Percentiles rank a stretch among this genome's conserved stretches.
phyloP scores from a whole-genome alignment of 192 early-diverging fungal genomes.

The Linnemannia elongata region DNA sequence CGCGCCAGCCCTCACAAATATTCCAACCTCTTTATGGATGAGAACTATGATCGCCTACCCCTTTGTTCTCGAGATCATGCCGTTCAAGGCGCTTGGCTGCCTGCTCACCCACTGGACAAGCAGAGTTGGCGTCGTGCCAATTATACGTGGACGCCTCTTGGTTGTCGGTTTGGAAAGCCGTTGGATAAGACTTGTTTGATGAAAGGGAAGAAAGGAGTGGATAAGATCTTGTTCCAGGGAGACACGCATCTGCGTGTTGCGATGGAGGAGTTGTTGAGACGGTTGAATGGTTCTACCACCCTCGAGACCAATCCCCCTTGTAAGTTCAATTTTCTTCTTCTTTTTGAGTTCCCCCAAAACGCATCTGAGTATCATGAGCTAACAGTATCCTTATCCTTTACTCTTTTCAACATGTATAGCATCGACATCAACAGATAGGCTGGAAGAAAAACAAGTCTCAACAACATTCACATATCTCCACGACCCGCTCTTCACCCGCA shows the following conservation, averaged over 20 bases:
- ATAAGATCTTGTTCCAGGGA: slow-evolving; percentile 40
- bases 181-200: slow-evolving; percentile 24
- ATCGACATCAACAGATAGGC: background rate
- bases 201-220: background rate
- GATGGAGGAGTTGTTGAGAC: slow-evolving; percentile 15
- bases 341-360: background rate
- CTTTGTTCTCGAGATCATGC: slow-evolving; percentile 26
- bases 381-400: background rate
- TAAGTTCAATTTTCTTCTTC: background rate
- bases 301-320: slow-evolving; percentile 11
- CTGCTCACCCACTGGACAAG: slow-evolving; percentile 37
- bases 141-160: slow-evolving; percentile 50
- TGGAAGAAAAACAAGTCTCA: slow-evolving; percentile 14
- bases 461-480: slow-evolving; percentile 30
- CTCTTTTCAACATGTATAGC: background rate
- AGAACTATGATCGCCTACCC: slow-evolving; percentile 9
- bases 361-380: background rate
- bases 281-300: slow-evolving; percentile 15
- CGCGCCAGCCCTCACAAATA: background rate
- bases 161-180: slow-evolving; percentile 22
- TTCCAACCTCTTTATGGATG: background rate
- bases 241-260: slow-evolving; percentile 33
- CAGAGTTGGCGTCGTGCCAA: slow-evolving; percentile 38
- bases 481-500: slow-evolving; percentile 25
- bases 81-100: slow-evolving; percentile 43